Evolutionary conservation across 1,284 basidiomycete species (phyloP).

Genomic region (Porogramme epimiltina): DNA sequence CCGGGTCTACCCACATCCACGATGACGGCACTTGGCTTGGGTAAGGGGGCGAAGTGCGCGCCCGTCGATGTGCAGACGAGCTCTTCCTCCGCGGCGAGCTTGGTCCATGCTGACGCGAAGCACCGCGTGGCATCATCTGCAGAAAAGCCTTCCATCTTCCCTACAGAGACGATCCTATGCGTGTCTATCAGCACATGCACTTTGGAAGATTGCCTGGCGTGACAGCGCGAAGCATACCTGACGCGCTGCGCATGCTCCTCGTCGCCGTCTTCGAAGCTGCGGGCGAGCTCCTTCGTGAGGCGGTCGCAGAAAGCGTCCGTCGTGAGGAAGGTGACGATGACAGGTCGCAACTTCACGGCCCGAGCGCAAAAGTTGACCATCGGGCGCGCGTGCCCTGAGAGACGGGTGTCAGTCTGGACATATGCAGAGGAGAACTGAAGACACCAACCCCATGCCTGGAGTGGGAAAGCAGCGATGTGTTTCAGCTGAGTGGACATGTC

Average conservation of each 20-base stretch:
- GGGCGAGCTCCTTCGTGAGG: constrained; percentile 6
- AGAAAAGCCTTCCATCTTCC: background rate
- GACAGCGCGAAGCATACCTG: background rate
- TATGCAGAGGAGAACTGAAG: background rate
- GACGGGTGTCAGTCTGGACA: background rate
- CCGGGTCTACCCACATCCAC: background rate
- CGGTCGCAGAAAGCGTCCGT: constrained; percentile 6
- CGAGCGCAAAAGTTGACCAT: background rate
- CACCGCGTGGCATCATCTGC: background rate
- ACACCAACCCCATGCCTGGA: too few species aligned
- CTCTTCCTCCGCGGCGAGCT: background rate
- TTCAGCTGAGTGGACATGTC: too few species aligned
- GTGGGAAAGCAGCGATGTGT: too few species aligned
- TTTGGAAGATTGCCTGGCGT: too few species aligned
- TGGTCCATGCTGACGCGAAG: constrained; percentile 4
- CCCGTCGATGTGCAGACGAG: constrained; percentile 10
- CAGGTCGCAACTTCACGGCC: background rate
- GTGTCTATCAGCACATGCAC: too few species aligned
- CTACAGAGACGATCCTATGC: background rate
- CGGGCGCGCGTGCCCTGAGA: background rate
- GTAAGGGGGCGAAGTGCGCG: background rate
- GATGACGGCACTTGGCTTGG: constrained; percentile 2
- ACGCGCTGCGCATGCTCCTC: background rate
- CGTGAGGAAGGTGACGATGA: constrained; percentile 8
- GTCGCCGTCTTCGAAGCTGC: constrained; percentile 9